These are phyloP conservation scores for Hirschioporus abietinus DNA, from an alignment of 768 basidiomycete genomes.

Conservation along the genomic window DNA sequence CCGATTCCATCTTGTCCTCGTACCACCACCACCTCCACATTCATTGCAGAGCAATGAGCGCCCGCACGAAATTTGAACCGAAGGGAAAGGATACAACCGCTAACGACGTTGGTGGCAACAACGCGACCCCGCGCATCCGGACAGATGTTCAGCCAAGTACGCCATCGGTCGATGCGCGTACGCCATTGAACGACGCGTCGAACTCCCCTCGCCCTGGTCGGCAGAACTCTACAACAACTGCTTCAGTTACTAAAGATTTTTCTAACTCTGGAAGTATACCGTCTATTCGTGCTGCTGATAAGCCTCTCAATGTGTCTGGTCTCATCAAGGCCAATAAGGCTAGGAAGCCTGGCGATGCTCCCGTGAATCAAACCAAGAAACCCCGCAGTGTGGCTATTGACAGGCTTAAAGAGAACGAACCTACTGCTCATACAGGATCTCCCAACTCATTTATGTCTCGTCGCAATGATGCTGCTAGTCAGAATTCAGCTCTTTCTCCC, in stretches of 20 bases:
- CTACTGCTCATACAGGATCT: not conserved
- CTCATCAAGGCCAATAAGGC: not conserved
- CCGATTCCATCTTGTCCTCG: not conserved
- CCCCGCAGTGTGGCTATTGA: not conserved
- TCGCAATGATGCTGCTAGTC: not conserved
- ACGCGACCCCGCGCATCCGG: not conserved
- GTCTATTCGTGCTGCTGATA: not conserved
- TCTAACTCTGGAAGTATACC: not conserved
- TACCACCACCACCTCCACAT: not conserved
- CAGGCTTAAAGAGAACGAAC: not conserved
- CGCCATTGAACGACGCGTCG: not conserved
- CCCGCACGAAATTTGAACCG: not conserved
- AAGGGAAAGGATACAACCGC: not conserved
- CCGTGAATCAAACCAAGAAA: not conserved
- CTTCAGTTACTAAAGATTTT: not conserved
- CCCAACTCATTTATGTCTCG: not conserved
- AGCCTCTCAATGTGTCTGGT: not conserved
- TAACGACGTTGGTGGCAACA: not conserved
- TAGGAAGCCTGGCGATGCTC: not conserved
- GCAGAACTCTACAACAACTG: not conserved
- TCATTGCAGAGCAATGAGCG: constrained; percentile 3
- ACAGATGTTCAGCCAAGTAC: not conserved
- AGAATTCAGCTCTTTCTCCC: not conserved
- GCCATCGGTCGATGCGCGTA: not conserved
- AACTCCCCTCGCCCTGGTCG: not conserved